Evolutionary conservation across 2,329 filamentous ascomycete species (phyloP).

Genomic region (Tolypocladium sp.): DNA sequence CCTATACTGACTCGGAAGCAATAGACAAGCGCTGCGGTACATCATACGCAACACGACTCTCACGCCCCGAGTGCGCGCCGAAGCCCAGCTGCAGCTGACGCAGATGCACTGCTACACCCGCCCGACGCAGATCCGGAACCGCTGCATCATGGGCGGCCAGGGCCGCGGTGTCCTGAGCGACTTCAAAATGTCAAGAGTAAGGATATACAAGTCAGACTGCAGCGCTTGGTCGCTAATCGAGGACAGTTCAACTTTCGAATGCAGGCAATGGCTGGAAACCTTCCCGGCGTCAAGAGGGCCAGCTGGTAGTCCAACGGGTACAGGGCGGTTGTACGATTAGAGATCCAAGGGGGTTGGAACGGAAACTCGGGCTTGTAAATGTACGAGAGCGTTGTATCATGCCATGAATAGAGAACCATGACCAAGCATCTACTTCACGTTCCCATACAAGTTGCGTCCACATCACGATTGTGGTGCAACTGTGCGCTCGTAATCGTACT

Average conservation of each 20-base stretch:
- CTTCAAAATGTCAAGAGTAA: constrained; percentile 84
- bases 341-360: background rate
- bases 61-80: constrained; percentile 69
- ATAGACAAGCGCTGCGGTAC: constrained; percentile 84
- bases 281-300: constrained; percentile 92
- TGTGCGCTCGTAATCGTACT: no score
- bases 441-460: no score
- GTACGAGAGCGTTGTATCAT: background rate
- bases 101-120: constrained; percentile 97
- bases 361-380: background rate
- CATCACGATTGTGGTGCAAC: no score
- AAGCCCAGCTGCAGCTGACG: constrained; percentile 85
- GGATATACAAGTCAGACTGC: constrained; percentile 21
- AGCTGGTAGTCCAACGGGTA: constrained; percentile 61
- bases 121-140: constrained; percentile 86
- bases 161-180: constrained; percentile 83
- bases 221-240: constrained; percentile 13
- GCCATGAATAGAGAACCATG: background rate
- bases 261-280: constrained; percentile 73
- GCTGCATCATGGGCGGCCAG: constrained; percentile 88
- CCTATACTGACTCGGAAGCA: constrained; percentile 1
- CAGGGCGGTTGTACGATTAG: background rate
- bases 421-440: background rate
- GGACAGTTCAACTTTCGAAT: constrained; percentile 82
- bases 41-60: constrained; percentile 89